phyloP scores from a whole-genome alignment of 192 early-diverging fungal genomes.

The Coemansia nantahalensis region DNA sequence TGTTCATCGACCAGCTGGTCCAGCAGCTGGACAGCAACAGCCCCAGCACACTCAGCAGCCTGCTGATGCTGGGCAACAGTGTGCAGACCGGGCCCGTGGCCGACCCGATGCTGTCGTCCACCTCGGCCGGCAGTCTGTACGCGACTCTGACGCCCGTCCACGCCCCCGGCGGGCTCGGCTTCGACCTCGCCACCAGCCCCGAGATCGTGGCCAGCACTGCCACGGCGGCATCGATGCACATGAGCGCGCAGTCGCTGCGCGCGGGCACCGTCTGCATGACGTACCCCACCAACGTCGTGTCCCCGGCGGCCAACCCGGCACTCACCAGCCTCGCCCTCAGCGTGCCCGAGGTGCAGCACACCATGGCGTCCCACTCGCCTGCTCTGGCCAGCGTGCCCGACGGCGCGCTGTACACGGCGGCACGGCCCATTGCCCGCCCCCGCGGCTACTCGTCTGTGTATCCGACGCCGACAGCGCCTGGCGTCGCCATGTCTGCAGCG shows the following conservation, averaged over 20 bases:
- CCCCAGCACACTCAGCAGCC: conserved; percentile 32
- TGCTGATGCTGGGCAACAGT: conserved; percentile 32
- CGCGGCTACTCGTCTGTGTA: conserved; percentile 18
- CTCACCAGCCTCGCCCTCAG: conserved; percentile 22
- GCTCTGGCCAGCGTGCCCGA: conserved; percentile 18
- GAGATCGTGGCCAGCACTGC: conserved; percentile 4
- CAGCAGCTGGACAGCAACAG: conserved; percentile 51
- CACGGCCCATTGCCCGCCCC: conserved; percentile 39
- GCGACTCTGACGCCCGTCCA: conserved; percentile 6
- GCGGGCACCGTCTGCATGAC: neutral
- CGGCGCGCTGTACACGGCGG: conserved; percentile 6
- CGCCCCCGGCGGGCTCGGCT: conserved; percentile 6
- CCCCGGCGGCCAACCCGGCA: conserved; percentile 16
- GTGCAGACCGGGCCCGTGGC: conserved; percentile 9
- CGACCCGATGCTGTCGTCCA: conserved; percentile 44
- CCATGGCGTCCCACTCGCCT: conserved; percentile 35
- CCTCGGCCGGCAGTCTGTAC: conserved; percentile 23
- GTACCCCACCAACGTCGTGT: neutral
- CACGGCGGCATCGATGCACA: conserved; percentile 5
- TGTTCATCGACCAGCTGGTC: conserved; percentile 46
- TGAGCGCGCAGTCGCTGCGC: conserved; percentile 9
- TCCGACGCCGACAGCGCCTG: neutral
- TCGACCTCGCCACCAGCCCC: conserved; percentile 41
- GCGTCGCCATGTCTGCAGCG: conserved; percentile 6
- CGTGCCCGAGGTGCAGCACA: conserved; percentile 5